phyloP scores from a whole-genome alignment of 768 basidiomycete species.

The Mycena chlorophos region DNA sequence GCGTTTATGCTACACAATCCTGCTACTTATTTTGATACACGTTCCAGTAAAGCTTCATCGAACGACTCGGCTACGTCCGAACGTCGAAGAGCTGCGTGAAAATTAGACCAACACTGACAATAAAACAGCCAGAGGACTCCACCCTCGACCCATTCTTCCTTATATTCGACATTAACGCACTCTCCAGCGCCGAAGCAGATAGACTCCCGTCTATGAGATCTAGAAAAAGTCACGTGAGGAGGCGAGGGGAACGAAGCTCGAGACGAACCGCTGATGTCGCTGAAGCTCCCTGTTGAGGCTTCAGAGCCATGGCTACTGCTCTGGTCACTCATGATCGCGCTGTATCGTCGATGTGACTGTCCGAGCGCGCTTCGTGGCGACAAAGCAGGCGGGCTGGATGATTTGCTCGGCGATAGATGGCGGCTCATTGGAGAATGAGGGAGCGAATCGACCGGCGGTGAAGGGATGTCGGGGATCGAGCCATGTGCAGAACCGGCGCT shows the following conservation, averaged over 20 bases:
- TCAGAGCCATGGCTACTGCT: conserved; percentile 69
- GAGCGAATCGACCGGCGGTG: conserved; percentile 60
- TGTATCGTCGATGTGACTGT: conserved; percentile 48
- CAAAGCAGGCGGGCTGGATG: conserved; percentile 60
- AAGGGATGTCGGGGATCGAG: conserved; percentile 81
- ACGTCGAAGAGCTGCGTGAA: too few species aligned
- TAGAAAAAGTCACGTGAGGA: neutral
- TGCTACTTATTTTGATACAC: too few species aligned
- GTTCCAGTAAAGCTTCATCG: too few species aligned
- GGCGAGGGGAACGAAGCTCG: conserved; percentile 1
- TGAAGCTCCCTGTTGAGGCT: conserved; percentile 67
- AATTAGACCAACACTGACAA: too few species aligned
- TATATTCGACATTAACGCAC: conserved; percentile 76
- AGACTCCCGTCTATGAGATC: conserved; percentile 60
- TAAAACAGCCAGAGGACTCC: too few species aligned
- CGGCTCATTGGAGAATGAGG: conserved; percentile 53
- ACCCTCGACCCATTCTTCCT: conserved; percentile 64
- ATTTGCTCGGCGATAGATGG: conserved; percentile 54
- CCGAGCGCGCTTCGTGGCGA: conserved; percentile 57
- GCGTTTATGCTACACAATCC: too few species aligned
- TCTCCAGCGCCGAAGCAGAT: conserved; percentile 78
- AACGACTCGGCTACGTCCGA: too few species aligned
- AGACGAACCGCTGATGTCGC: conserved; percentile 77
- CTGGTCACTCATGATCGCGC: conserved; percentile 51
- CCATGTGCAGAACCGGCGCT: conserved; percentile 75